Base-by-base conservation (phyloP, 2,329 filamentous ascomycete species). In the Tolypocladium amazonense region DNA sequence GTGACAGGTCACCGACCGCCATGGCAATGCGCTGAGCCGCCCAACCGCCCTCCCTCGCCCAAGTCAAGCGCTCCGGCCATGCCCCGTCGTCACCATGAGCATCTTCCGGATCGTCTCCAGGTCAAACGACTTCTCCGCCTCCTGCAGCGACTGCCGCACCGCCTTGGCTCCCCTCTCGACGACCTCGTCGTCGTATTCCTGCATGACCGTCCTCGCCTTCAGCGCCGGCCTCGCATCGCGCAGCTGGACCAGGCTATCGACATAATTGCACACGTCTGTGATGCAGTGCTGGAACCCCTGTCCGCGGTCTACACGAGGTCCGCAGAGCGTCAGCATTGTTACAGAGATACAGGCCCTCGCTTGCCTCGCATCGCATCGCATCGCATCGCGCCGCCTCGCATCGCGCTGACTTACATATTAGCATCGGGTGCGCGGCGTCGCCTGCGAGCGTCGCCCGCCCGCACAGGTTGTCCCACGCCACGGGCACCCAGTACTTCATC, bases 261-360 rank as follows among this genome's bases (percentile, higher is more conserved):
- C 65, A 55, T 75, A 74, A 58, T 75, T 72, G 39, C 68, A 64
- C 14, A 71, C 75, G 58, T 79, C 77, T 1, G 66, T 66, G 50
- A 79, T 73, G 37, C 71, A 72, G 62, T 78, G 73, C 60, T 79
- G 77, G 41, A 76, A 71, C 9, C 76, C 76, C 63, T 79, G 77
- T 0, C 76, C 77, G n/a, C 76, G 73, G 62, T 73, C 71, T 72
- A 33, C 15, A 30, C 15, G 1, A 20, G 15, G 47, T 33, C 15
- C 47, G 11, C n/a, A 27, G 12, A 33, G 14, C 47, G 27, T 52
- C 27, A 52, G 47, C 47, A 33, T 20, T 27, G 47, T 33, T 15
- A 33, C 25, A 33, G 11, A 30, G 11, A 30, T 35, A 6, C 6
- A 12, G 45, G n/a, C 23, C n/a, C n/a, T 47, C 25, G 3, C 6